Evolutionary conservation across 1,139 yeast species (phyloP).

Genomic region (Yamadazyma oceani): DNA sequence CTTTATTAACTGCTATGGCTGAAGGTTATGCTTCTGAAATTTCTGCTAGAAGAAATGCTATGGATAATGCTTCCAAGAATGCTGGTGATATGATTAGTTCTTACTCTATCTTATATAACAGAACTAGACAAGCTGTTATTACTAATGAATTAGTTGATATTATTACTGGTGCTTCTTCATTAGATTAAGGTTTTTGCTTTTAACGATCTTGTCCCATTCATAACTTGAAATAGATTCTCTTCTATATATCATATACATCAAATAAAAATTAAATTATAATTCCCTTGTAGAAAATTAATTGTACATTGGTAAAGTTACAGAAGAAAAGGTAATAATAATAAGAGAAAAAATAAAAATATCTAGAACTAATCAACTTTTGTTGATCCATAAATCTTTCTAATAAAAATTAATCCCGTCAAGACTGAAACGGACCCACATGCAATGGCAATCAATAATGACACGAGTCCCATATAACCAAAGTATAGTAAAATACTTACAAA

Average conservation of each 20-base stretch:
- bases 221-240: too few relatives aligned
- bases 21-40: slow-evolving; percentile 99
- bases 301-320: too few relatives aligned
- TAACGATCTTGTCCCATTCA: slow-evolving; percentile 1
- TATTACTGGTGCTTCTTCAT: slow-evolving; percentile 98
- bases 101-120: slow-evolving; percentile 96
- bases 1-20: slow-evolving; percentile 88
- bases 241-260: slow-evolving; percentile 1
- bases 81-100: slow-evolving; percentile 98
- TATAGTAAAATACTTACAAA: slow-evolving; percentile 70
- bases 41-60: slow-evolving; percentile 98
- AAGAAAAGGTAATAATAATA: too few relatives aligned
- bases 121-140: slow-evolving; percentile 99
- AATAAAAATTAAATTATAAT: slow-evolving; percentile 4
- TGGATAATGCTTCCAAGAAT: slow-evolving; percentile 99
- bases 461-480: slow-evolving; percentile 68
- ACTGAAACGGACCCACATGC: slow-evolving; percentile 79
- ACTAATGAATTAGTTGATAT: slow-evolving; percentile 99
- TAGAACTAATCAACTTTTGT: slow-evolving; percentile 53
- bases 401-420: slow-evolving; percentile 60
- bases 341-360: too few relatives aligned
- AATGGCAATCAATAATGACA: slow-evolving; percentile 62
- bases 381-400: slow-evolving; percentile 57
- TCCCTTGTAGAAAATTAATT: neutral
- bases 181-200: slow-evolving; percentile 56